Evolutionary conservation across 495 filamentous ascomycete species (phyloP).

Genomic region (Tuber umbilicatum): DNA sequence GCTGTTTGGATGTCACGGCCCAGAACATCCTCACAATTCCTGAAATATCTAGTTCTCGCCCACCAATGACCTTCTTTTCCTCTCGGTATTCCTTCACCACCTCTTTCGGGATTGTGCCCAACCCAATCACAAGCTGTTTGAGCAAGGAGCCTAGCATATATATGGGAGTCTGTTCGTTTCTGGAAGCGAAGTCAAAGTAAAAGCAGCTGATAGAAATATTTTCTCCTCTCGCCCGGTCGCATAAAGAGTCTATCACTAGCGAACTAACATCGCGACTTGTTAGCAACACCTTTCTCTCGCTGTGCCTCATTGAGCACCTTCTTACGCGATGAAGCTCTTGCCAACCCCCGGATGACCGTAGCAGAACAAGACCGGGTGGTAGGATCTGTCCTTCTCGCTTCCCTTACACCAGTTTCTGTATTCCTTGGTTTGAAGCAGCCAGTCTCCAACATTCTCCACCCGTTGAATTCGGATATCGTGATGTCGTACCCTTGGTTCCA

Average conservation of each 20-base stretch:
- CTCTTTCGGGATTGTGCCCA: background rate
- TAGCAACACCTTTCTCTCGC: background rate
- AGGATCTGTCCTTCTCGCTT: background rate
- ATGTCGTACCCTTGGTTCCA: background rate
- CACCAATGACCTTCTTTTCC: too few relatives aligned
- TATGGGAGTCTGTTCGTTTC: background rate
- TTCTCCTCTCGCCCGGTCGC: background rate
- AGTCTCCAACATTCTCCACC: background rate
- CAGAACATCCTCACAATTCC: too few relatives aligned
- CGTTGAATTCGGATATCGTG: background rate
- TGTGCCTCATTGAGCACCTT: background rate
- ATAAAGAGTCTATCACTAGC: background rate
- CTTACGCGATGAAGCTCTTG: background rate
- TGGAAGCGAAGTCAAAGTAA: background rate
- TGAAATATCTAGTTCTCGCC: too few relatives aligned
- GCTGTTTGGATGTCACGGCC: too few relatives aligned
- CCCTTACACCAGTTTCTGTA: background rate
- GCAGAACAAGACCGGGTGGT: background rate
- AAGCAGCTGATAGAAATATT: background rate
- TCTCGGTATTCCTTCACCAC: background rate
- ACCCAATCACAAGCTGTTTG: background rate
- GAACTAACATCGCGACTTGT: background rate
- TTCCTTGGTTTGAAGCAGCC: background rate
- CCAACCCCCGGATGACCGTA: background rate
- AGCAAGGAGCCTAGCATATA: background rate